phyloP scores from a whole-genome alignment of 192 early-diverging fungal genomes.

The Funneliformis geosporum region DNA sequence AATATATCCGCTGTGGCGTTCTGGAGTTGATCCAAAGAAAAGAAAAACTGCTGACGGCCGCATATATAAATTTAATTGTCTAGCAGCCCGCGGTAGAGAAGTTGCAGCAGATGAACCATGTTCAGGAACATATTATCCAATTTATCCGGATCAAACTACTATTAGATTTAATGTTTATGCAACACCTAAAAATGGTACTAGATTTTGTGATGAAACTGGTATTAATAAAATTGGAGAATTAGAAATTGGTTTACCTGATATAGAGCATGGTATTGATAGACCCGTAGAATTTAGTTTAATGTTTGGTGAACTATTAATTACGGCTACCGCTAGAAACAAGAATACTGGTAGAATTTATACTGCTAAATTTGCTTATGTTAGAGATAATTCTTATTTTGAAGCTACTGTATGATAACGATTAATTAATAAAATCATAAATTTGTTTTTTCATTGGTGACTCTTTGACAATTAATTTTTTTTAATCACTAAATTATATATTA shows the following conservation, averaged over 20 bases:
- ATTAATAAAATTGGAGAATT: constrained; percentile 16
- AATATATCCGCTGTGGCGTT: neutral
- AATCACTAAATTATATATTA: too few species aligned
- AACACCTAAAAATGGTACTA: neutral
- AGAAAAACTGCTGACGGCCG: neutral
- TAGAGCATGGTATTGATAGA: neutral
- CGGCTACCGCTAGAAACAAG: neutral
- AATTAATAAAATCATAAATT: too few species aligned
- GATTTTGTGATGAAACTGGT: constrained; percentile 16
- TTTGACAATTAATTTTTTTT: too few species aligned
- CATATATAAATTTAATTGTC: constrained; percentile 7
- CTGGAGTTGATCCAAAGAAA: constrained; percentile 2
- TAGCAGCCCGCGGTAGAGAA: neutral
- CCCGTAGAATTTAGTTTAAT: constrained; percentile 4
- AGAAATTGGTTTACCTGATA: neutral
- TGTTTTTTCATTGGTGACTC: too few species aligned
- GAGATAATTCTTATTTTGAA: neutral
- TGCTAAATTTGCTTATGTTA: neutral
- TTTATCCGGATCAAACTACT: neutral
- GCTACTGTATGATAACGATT: neutral
- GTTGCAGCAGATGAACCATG: neutral
- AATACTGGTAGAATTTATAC: neutral
- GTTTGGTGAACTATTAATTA: constrained; percentile 6
- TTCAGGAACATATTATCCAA: neutral
- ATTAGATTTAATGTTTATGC: constrained; percentile 3